These are phyloP conservation scores for Calonectria crousiana DNA, from an alignment of 2,329 filamentous ascomycete genomes.

Conservation along the genomic window DNA sequence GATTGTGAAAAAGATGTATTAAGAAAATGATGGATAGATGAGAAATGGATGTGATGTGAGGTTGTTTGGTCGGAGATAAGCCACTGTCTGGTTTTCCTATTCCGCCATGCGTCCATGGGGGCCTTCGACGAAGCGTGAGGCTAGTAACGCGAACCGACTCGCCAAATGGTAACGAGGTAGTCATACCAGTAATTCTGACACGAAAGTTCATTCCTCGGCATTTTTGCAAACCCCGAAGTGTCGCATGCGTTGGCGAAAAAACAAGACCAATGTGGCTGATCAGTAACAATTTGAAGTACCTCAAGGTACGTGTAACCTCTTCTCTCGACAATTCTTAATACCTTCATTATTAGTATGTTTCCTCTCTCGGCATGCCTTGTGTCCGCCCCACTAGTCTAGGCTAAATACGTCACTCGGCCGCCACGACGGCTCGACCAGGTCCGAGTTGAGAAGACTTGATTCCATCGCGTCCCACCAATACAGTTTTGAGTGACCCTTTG, in stretches of 20 bases:
- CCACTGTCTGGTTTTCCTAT: background rate
- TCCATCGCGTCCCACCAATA: background rate
- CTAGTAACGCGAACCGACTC: background rate
- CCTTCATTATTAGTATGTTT: background rate
- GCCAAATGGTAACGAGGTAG: background rate
- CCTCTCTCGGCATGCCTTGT: background rate
- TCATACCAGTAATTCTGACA: background rate
- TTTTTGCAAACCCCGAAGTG: background rate
- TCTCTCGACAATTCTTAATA: background rate
- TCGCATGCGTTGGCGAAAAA: background rate
- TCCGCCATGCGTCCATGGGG: background rate
- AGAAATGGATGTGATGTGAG: background rate
- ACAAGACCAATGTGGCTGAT: background rate
- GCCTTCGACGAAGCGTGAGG: background rate
- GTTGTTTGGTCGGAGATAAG: background rate
- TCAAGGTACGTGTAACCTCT: background rate
- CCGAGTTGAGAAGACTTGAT: conserved; percentile 3
- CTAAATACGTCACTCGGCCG: conserved; percentile 1
- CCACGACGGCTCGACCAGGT: background rate
- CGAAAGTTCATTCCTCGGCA: background rate
- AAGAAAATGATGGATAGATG: background rate
- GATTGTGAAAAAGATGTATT: background rate
- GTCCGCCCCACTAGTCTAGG: background rate
- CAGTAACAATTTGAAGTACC: background rate
- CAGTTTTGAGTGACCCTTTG: background rate